These are phyloP conservation scores for Ceratocystis lukuohia DNA, from an alignment of 2,329 filamentous ascomycete genomes.

Conservation along the genomic window DNA sequence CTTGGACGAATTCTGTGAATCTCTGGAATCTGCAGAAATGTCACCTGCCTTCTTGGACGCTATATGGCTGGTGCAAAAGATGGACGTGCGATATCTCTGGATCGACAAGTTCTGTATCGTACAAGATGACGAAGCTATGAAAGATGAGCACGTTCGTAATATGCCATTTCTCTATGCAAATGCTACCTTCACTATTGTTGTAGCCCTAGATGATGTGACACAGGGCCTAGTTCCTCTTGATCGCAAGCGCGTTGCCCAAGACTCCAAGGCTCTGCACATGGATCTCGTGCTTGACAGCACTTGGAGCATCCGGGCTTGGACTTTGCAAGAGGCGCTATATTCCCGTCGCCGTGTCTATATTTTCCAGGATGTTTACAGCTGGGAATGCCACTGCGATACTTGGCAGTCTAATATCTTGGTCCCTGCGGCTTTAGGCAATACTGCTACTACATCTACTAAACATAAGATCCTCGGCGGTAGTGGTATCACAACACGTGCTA, in stretches of 20 bases:
- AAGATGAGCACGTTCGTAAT: slow-evolving; percentile 30
- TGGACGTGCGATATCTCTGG: slow-evolving; percentile 34
- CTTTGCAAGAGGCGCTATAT: slow-evolving; percentile 33
- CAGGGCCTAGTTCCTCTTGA: slow-evolving; percentile 29
- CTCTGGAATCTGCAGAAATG: slow-evolving; percentile 29
- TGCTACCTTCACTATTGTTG: slow-evolving; percentile 34
- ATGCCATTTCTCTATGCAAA: slow-evolving; percentile 36
- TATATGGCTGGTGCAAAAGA: slow-evolving; percentile 33
- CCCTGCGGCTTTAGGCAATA: neutral
- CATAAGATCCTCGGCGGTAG: slow-evolving; percentile 21
- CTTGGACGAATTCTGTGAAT: slow-evolving; percentile 27
- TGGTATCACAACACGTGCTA: neutral
- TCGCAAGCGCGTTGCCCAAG: slow-evolving; percentile 24
- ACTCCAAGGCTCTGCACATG: slow-evolving; percentile 25
- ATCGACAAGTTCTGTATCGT: slow-evolving; percentile 35
- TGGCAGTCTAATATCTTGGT: slow-evolving; percentile 26
- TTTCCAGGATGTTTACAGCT: slow-evolving; percentile 32
- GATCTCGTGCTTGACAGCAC: slow-evolving; percentile 30
- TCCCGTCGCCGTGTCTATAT: slow-evolving; percentile 33
- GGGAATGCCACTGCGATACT: slow-evolving; percentile 35
- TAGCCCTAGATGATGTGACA: slow-evolving; percentile 30
- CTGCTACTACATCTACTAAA: slow-evolving; percentile 13
- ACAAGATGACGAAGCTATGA: slow-evolving; percentile 32
- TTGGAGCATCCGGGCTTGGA: slow-evolving; percentile 33
- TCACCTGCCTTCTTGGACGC: slow-evolving; percentile 33